These are phyloP conservation scores for Colletotrichum cordylinicola DNA, from an alignment of 2,329 filamentous ascomycete species.

Conservation along the genomic window DNA sequence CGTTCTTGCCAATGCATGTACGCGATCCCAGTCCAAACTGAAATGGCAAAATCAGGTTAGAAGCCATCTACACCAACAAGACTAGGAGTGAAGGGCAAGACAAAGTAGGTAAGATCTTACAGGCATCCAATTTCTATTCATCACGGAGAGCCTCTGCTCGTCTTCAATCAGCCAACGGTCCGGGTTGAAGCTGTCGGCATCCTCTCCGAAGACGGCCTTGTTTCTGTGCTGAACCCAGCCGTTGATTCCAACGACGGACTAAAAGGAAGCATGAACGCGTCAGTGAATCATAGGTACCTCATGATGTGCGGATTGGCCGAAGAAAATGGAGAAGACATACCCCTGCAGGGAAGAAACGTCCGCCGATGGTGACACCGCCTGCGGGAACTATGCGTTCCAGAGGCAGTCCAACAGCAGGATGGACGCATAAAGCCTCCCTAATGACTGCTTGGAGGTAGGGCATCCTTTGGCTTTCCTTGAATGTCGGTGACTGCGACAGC, in stretches of 20 bases:
- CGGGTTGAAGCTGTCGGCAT: slow-evolving; percentile 40
- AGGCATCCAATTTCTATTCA: slow-evolving; percentile 33
- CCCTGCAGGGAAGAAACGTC: slow-evolving; percentile 32
- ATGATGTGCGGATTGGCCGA: neutral
- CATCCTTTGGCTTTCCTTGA: slow-evolving; percentile 44
- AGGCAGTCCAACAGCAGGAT: slow-evolving; percentile 53
- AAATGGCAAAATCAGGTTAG: neutral
- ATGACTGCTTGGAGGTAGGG: slow-evolving; percentile 60
- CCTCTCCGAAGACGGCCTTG: slow-evolving; percentile 33
- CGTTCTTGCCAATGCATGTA: slow-evolving; percentile 49
- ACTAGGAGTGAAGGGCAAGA: neutral
- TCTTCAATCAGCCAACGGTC: slow-evolving; percentile 44
- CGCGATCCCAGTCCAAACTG: slow-evolving; percentile 47
- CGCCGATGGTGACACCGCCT: slow-evolving; percentile 46
- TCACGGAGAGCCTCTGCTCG: slow-evolving; percentile 26
- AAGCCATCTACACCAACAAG: neutral
- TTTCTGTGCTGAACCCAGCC: slow-evolving; percentile 40
- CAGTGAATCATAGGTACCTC: neutral
- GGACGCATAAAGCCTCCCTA: slow-evolving; percentile 58
- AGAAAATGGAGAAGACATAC: slow-evolving; percentile 17
- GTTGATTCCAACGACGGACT: slow-evolving; percentile 39
- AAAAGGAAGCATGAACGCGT: neutral
- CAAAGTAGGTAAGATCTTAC: slow-evolving; percentile 17
- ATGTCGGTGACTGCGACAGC: slow-evolving; percentile 29
- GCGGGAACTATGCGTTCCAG: slow-evolving; percentile 53